Evolutionary conservation across 441 rosid species (phyloP).

Genomic region (Populus hybrid): DNA sequence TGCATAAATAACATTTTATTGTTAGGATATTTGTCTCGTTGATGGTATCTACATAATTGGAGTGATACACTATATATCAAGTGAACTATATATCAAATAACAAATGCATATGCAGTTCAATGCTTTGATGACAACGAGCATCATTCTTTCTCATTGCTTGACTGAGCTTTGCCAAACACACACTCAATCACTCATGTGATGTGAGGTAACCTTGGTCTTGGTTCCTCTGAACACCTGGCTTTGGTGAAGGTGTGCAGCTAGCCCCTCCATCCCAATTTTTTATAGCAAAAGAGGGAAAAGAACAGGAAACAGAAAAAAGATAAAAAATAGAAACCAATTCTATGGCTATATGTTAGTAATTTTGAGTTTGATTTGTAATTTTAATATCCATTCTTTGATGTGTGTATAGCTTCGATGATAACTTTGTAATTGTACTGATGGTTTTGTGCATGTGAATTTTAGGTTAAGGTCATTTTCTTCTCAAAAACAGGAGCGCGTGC

Average conservation of each 20-base stretch:
- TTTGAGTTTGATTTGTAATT: not conserved
- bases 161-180: not conserved
- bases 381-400: slow-evolving; percentile 8
- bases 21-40: not conserved
- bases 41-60: not conserved
- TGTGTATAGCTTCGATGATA: not conserved
- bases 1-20: not conserved
- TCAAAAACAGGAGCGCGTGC: slow-evolving; percentile 99
- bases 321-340: not conserved
- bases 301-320: not conserved
- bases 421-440: slow-evolving; percentile 6
- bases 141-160: not conserved
- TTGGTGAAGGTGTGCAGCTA: not conserved
- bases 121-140: not conserved
- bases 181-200: not conserved
- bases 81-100: no score
- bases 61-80: not conserved
- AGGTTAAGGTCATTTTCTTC: slow-evolving; percentile 94
- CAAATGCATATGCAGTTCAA: not conserved
- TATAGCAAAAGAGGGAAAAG: not conserved
- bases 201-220: not conserved
- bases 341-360: not conserved
- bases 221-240: not conserved
- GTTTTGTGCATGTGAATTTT: slow-evolving; percentile 22
- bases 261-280: not conserved